Evolutionary conservation across 495 filamentous ascomycete genomes (phyloP).

Genomic region (Neurospora sp.): DNA sequence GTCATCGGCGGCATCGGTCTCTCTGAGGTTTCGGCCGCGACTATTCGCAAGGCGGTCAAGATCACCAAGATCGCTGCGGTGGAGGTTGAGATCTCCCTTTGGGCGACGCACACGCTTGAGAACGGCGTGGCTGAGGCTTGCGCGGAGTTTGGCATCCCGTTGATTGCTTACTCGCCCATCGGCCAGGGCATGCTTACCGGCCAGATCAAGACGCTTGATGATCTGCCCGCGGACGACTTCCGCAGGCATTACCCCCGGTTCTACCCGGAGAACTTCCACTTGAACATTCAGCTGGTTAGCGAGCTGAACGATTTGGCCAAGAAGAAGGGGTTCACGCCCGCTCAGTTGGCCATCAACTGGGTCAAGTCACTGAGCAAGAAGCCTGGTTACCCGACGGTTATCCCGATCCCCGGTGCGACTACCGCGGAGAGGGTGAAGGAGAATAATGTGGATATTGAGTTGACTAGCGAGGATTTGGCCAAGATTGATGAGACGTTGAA

Average conservation of each 20-base stretch:
- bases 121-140: conserved; percentile 60
- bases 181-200: conserved; percentile 54
- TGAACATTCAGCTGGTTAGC: conserved; percentile 61
- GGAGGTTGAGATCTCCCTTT: conserved; percentile 72
- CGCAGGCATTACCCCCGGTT: conserved; percentile 51
- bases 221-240: conserved; percentile 52
- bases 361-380: conserved; percentile 48
- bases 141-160: conserved; percentile 58
- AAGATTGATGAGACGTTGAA: conserved; percentile 33
- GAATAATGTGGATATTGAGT: conserved; percentile 32
- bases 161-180: conserved; percentile 48
- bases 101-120: conserved; percentile 50
- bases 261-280: conserved; percentile 54
- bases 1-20: conserved; percentile 68
- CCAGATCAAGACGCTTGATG: conserved; percentile 49
- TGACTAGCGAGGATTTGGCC: conserved; percentile 33
- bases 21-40: conserved; percentile 61
- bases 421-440: conserved; percentile 33
- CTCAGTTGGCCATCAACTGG: conserved; percentile 74
- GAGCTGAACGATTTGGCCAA: conserved; percentile 55
- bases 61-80: conserved; percentile 62
- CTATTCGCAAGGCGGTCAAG: conserved; percentile 60
- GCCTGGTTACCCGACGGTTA: conserved; percentile 40
- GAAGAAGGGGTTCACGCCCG: conserved; percentile 57
- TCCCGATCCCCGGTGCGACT: conserved; percentile 70